Evolutionary conservation across 805 yeast genomes (phyloP), one percentile per base, ranked within the genome.

Genomic region (Metschnikowia lunata): DNA sequence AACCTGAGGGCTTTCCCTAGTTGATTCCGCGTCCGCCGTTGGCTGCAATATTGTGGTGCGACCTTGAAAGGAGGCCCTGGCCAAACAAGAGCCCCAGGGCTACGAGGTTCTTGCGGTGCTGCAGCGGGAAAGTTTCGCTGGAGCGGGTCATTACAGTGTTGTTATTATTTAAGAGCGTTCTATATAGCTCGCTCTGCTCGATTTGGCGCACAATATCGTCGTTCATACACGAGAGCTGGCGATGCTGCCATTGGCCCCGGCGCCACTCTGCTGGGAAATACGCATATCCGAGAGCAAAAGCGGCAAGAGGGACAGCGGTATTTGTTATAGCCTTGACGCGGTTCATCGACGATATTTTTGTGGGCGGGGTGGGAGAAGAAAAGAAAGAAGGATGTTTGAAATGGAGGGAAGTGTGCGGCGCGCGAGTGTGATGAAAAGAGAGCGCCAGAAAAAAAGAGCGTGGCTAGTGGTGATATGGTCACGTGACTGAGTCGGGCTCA

Each of bases 31-130:
- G 23, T 18, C 23, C 5, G 23, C 23, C 23, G 23, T 18, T 18
- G 23, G 23, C 23, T 18, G 23, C 23, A 18, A 18, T n/a, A 18
- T 18, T 18, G 23, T 18, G 23, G 23, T 5, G 23, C 23, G 23
- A 18, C 23, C 23, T 18, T 18, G 23, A 18, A n/a, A n/a, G n/a
- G 48, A 80, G 76, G 13, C 79, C 74, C 2, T 79, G 78, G 0
- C 95, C 90, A 51, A 78, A 79, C 40, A 88, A 65, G 8, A 86
- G 62, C 0, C 95, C 95, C 40, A 81, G 78, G 0, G 85, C 81
- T 8, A 85, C 88, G 62, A 83, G 85, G 57, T 83, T 77, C 2
- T 59, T 56, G 32, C 74, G 75, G 56, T 84, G 88, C 7, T 79
- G 79, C 36, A 62, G 68, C 0, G 89, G 88, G 34, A 83, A 45